Evolutionary conservation across 179 eudicot species (phyloP).

Genomic region (Heliamphora ciliata): DNA sequence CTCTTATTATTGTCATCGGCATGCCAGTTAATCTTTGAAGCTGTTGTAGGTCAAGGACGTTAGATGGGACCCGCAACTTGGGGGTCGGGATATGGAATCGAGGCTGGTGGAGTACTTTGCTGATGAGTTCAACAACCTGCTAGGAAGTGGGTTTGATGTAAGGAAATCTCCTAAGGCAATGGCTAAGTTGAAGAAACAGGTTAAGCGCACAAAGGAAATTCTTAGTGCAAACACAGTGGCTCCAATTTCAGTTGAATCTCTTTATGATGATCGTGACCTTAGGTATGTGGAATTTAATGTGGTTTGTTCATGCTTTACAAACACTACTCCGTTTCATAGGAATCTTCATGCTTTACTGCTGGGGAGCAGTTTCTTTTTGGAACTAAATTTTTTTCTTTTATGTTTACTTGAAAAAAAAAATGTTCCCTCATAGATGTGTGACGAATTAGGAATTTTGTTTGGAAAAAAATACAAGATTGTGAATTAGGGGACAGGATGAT

Average conservation of each 20-base stretch:
- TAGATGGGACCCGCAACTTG: conserved; percentile 84
- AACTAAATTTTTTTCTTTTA: neutral
- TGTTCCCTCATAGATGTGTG: neutral
- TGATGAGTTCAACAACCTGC: conserved; percentile 79
- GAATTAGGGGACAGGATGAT: neutral
- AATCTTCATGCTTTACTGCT: neutral
- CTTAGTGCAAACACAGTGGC: conserved; percentile 87
- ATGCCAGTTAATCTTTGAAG: neutral
- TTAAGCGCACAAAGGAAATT: conserved; percentile 94
- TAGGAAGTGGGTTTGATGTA: conserved; percentile 69
- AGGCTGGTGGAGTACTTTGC: conserved; percentile 88
- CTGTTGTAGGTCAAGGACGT: conserved; percentile 78
- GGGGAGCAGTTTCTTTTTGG: neutral
- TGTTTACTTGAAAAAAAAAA: neutral
- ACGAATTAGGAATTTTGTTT: neutral
- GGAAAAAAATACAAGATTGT: neutral
- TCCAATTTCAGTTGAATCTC: conserved; percentile 91
- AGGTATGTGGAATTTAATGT: conserved; percentile 36
- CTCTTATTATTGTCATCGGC: neutral
- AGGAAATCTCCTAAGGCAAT: conserved; percentile 86
- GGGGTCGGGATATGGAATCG: conserved; percentile 88
- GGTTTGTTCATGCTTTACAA: neutral
- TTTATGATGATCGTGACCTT: conserved; percentile 88
- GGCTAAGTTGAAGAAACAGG: conserved; percentile 98
- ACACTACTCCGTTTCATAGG: neutral